Percentiles rank a stretch among this genome's conserved stretches.
Conservation (phyloP, 345 rosid genomes). For the Gossypium rotundifolium region DNA sequence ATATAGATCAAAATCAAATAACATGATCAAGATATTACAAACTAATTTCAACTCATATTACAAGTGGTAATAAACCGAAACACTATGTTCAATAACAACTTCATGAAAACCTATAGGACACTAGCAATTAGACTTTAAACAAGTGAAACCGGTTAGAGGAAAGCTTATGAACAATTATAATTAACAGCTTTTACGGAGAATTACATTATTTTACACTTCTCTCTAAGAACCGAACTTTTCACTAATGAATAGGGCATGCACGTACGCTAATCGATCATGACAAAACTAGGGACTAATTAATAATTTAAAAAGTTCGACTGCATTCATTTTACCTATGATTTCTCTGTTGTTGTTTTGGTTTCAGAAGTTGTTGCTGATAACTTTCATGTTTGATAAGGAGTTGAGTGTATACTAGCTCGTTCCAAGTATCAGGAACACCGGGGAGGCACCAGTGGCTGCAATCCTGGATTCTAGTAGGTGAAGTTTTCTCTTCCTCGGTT, state of each 20-base stretch:
- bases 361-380: slow-evolving; percentile 4
- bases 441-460: slow-evolving; percentile 62
- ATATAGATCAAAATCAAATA: not conserved
- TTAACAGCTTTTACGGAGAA: not conserved
- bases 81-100: not conserved
- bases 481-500: slow-evolving; percentile 22
- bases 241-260: not conserved
- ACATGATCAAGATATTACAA: not conserved
- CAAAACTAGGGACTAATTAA: not conserved
- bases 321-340: slow-evolving; percentile 12
- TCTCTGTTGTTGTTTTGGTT: slow-evolving; percentile 10
- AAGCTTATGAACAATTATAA: not conserved
- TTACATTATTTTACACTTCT: not conserved
- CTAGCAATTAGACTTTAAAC: not conserved
- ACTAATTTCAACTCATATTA: not conserved
- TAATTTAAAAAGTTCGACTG: not conserved
- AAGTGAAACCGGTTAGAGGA: not conserved
- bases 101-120: not conserved
- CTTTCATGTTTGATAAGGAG: slow-evolving; percentile 15
- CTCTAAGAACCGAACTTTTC: not conserved
- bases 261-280: not conserved
- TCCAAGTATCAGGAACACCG: slow-evolving; percentile 54
- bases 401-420: slow-evolving; percentile 35
- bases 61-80: not conserved
- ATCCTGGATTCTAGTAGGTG: slow-evolving; percentile 28